Percentiles rank a stretch among this genome's conserved stretches.
These are phyloP conservation scores for Saururus chinensis DNA, from an alignment of 164 flowering plant species.

Conservation along the genomic window DNA sequence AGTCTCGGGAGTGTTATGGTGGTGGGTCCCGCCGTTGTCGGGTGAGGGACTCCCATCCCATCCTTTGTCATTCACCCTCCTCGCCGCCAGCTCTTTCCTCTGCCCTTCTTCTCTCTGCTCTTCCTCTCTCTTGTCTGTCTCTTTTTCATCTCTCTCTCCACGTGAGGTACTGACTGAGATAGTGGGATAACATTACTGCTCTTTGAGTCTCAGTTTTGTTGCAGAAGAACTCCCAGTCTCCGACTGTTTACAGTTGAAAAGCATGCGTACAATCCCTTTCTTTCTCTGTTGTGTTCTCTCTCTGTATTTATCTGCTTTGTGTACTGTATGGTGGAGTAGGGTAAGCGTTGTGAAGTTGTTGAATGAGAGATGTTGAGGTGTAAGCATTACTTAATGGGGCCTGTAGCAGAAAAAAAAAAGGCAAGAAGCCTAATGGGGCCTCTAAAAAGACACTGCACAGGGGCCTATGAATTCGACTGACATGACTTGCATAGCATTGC, in stretches of 20 bases:
- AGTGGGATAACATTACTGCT: no score
- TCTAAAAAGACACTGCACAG: no score
- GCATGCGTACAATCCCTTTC: not conserved
- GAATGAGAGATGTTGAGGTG: no score
- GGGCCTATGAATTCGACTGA: no score
- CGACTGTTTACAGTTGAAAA: slow-evolving; percentile 2
- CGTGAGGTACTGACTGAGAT: slow-evolving; percentile 3
- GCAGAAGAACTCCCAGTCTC: not conserved
- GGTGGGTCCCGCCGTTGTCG: slow-evolving; percentile 3
- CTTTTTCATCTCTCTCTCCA: slow-evolving; percentile 1
- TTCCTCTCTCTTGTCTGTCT: not conserved
- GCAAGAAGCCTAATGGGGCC: no score
- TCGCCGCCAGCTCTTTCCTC: not conserved
- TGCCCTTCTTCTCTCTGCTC: no score
- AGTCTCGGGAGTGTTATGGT: slow-evolving; percentile 4
- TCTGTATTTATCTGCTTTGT: no score
- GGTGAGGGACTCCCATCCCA: not conserved
- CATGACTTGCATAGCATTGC: no score
- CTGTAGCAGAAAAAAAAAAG: no score
- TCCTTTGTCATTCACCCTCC: not conserved
- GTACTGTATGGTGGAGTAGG: not conserved
- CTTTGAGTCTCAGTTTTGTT: not conserved
- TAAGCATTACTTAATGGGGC: no score
- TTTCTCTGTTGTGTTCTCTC: not conserved
- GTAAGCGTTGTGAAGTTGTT: not conserved